These are phyloP conservation scores for Cyclocybe cylindracea DNA, from an alignment of 768 basidiomycete species.

Conservation along the genomic window DNA sequence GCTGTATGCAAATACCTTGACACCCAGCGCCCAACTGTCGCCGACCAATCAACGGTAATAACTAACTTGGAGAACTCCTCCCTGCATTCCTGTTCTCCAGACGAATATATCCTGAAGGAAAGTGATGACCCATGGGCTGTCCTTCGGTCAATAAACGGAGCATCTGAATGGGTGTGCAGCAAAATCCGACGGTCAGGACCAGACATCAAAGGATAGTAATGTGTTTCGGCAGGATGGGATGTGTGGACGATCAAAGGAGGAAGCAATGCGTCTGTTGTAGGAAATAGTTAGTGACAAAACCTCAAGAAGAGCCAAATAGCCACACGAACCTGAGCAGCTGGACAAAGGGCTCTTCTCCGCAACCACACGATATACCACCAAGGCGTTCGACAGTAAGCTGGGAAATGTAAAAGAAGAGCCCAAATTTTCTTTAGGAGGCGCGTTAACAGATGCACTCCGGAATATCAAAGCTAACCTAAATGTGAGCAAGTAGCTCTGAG, in stretches of 20 bases:
- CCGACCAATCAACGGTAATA: conserved; percentile 69
- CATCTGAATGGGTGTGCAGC: conserved; percentile 70
- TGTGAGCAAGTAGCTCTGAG: conserved; percentile 11
- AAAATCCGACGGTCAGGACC: conserved; percentile 39
- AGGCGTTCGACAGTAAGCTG: conserved; percentile 54
- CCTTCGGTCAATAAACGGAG: conserved; percentile 60
- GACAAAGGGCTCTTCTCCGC: conserved; percentile 30
- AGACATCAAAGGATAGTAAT: conserved; percentile 59
- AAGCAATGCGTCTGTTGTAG: conserved; percentile 48
- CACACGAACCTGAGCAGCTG: conserved; percentile 35
- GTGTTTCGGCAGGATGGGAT: conserved; percentile 60
- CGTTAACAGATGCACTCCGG: conserved; percentile 30
- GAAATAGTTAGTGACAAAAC: conserved; percentile 8
- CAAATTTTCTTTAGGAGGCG: conserved; percentile 34
- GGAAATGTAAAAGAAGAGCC: conserved; percentile 52
- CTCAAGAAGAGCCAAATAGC: background rate
- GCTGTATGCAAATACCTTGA: conserved; percentile 75
- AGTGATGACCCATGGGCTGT: conserved; percentile 2
- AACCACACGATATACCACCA: conserved; percentile 64
- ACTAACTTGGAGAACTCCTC: conserved; percentile 36
- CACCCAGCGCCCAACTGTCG: conserved; percentile 69
- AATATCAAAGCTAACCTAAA: conserved; percentile 40
- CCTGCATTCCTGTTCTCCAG: conserved; percentile 51
- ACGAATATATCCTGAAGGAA: conserved; percentile 51
- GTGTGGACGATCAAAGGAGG: conserved; percentile 68